These are phyloP conservation scores for Syzygium malaccense DNA, from an alignment of 441 rosid genomes.

Conservation along the genomic window DNA sequence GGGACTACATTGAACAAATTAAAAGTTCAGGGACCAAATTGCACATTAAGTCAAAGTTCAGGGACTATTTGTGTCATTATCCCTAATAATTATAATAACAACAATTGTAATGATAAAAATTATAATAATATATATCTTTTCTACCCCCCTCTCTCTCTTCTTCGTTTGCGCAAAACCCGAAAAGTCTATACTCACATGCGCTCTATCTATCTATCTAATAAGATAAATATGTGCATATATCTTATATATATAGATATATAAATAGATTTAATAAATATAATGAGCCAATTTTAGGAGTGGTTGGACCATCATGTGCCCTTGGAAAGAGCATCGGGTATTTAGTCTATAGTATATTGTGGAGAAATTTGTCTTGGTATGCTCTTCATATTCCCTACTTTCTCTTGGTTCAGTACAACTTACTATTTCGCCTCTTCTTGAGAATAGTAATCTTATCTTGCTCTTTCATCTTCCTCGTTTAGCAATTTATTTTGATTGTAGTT, in stretches of 20 bases:
- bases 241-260: not conserved
- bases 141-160: not conserved
- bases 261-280: not conserved
- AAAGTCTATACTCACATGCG: not conserved
- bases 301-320: not conserved
- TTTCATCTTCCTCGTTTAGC: not conserved
- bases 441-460: not conserved
- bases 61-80: too few relatives aligned
- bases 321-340: not conserved
- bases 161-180: not conserved
- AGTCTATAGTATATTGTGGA: not conserved
- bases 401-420: not conserved
- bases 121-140: not conserved
- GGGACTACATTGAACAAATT: too few relatives aligned
- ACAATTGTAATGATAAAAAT: conserved; percentile 10
- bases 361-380: not conserved
- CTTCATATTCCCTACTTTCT: not conserved
- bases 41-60: too few relatives aligned
- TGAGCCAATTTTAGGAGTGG: not conserved
- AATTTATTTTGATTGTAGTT: not conserved
- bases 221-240: not conserved
- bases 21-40: too few relatives aligned
- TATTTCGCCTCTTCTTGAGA: not conserved
- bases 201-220: not conserved
- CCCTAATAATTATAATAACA: too few relatives aligned